Conservation (phyloP, 2,329 filamentous ascomycete genomes). For the Mycosphaerella sp. region DNA sequence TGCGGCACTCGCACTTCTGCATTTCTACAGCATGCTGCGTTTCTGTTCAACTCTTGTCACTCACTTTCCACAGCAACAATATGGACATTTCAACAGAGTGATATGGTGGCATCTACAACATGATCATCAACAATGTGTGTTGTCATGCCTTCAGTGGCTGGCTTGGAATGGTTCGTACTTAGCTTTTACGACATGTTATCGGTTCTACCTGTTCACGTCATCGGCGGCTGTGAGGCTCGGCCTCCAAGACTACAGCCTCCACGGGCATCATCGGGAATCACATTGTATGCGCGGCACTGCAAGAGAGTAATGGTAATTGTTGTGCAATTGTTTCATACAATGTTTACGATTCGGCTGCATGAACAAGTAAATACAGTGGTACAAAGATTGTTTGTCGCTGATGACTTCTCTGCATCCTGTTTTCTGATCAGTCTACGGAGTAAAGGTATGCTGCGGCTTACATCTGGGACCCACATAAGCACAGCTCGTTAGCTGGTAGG, state of each 20-base stretch:
- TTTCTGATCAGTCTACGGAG: not conserved
- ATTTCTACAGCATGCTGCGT: slow-evolving; percentile 19
- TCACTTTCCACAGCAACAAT: slow-evolving; percentile 20
- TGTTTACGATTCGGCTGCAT: slow-evolving; percentile 21
- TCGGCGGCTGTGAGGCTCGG: slow-evolving; percentile 13
- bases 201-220: slow-evolving; percentile 11
- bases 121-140: slow-evolving; percentile 29
- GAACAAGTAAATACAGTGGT: slow-evolving; percentile 21
- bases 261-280: slow-evolving; percentile 20
- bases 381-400: slow-evolving; percentile 17
- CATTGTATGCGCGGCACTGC: slow-evolving; percentile 12
- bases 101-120: slow-evolving; percentile 25
- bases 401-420: not conserved
- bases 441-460: not conserved
- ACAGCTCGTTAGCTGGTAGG: not conserved
- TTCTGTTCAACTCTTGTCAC: slow-evolving; percentile 16
- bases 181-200: slow-evolving; percentile 17
- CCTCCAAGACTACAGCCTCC: slow-evolving; percentile 26
- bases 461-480: not conserved
- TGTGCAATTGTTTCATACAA: slow-evolving; percentile 18
- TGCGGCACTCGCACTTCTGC: slow-evolving; percentile 16
- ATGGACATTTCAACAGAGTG: slow-evolving; percentile 19
- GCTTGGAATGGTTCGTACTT: slow-evolving; percentile 22
- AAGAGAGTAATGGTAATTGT: slow-evolving; percentile 26
- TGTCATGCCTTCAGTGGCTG: slow-evolving; percentile 26